phyloP scores from a whole-genome alignment of 176 grass and related monocot genomes.

The Typha latifolia region DNA sequence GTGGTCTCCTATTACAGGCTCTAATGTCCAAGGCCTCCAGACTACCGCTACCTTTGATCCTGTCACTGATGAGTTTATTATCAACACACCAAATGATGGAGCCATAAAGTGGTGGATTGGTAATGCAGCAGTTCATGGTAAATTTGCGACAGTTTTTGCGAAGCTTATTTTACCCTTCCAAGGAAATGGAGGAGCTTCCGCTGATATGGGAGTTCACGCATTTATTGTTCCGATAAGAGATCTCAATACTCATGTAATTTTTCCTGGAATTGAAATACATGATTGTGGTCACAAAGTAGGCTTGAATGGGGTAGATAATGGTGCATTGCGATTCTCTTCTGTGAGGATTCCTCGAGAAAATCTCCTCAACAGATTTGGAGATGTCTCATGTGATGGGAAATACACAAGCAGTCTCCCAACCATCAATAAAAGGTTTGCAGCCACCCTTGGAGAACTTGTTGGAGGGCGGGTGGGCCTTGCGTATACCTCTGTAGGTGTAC shows the following conservation, averaged over 20 bases:
- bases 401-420: conserved; percentile 87
- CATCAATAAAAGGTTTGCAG: conserved; percentile 89
- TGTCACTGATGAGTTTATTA: conserved; percentile 77
- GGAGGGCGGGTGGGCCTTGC: conserved; percentile 81
- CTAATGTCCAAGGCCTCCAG: conserved; percentile 92
- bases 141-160: conserved; percentile 90
- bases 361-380: conserved; percentile 93
- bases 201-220: conserved; percentile 93
- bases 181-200: conserved; percentile 58
- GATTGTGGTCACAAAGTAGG: conserved; percentile 98
- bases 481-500: conserved; percentile 67
- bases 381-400: conserved; percentile 82
- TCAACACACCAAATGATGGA: conserved; percentile 92
- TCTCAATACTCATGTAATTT: conserved; percentile 63
- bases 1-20: conserved; percentile 30
- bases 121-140: conserved; percentile 85
- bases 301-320: conserved; percentile 96
- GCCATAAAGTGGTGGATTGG: conserved; percentile 99
- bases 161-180: conserved; percentile 83
- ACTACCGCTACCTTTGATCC: conserved; percentile 99
- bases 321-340: conserved; percentile 65
- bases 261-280: conserved; percentile 90
- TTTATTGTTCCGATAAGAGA: conserved; percentile 88
- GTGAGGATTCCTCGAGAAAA: conserved; percentile 90
- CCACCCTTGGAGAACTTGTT: conserved; percentile 90